These are phyloP conservation scores for Nematocida sp. DNA, from an alignment of 371 early-diverging fungal genomes.

Conservation along the genomic window DNA sequence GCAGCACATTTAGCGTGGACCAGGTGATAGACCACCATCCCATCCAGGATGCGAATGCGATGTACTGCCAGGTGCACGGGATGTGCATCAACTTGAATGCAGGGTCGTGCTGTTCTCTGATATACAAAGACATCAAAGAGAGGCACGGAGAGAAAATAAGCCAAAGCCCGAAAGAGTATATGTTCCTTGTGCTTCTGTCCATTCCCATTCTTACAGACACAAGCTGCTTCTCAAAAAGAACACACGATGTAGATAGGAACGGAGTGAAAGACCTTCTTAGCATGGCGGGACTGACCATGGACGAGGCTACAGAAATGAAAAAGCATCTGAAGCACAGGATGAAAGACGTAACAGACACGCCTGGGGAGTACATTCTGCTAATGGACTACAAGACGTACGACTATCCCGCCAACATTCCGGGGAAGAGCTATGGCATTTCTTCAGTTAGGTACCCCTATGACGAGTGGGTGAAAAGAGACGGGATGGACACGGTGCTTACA, in stretches of 20 bases:
- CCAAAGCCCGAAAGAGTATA: conserved; percentile 1
- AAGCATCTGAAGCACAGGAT: neutral
- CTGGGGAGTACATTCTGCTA: conserved; percentile 9
- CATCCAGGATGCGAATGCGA: neutral
- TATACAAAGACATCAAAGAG: conserved; percentile 9
- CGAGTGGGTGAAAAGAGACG: conserved; percentile 33
- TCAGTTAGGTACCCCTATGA: conserved; percentile 29
- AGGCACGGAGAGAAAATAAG: neutral
- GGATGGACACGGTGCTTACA: neutral
- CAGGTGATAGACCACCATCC: conserved; percentile 42
- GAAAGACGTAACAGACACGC: neutral
- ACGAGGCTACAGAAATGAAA: neutral
- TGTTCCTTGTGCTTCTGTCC: conserved; percentile 16
- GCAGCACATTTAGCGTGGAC: conserved; percentile 1
- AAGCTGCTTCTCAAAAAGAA: neutral
- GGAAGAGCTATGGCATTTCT: conserved; percentile 36
- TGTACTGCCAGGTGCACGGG: conserved; percentile 8
- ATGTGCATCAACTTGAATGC: conserved; percentile 25
- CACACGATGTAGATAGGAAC: conserved; percentile 17
- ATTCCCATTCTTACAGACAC: conserved; percentile 43
- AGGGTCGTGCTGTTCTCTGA: conserved; percentile 39
- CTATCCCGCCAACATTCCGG: conserved; percentile 11
- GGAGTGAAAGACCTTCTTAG: conserved; percentile 4
- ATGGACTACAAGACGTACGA: conserved; percentile 47
- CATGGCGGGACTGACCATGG: neutral